Percentiles rank a stretch among this genome's conserved stretches.
Conservation (phyloP, 208 protist species). For the Leptomonas seymouri region DNA sequence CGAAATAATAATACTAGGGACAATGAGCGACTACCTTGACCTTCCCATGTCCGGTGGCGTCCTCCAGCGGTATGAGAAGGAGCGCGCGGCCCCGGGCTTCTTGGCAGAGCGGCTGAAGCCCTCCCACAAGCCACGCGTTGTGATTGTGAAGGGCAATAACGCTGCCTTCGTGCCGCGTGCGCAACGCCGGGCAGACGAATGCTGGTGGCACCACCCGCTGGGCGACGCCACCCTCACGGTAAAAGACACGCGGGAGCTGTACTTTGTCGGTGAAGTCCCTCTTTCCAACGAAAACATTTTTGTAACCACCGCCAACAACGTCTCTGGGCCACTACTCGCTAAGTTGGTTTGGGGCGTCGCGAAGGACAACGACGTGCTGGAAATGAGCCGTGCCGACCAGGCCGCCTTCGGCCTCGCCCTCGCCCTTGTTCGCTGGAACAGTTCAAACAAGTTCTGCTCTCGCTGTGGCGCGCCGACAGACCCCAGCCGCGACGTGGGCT, state of each 20-base stretch:
- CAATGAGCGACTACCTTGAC: slow-evolving; percentile 6
- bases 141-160: slow-evolving; percentile 14
- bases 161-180: slow-evolving; percentile 5
- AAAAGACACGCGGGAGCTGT: slow-evolving; percentile 15
- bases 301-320: slow-evolving; percentile 17
- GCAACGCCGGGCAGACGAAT: slow-evolving; percentile 10
- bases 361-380: slow-evolving; percentile 23
- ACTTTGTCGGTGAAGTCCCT: slow-evolving; percentile 23
- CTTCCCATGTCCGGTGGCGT: slow-evolving; percentile 12
- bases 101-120: slow-evolving; percentile 21
- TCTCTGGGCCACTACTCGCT: slow-evolving; percentile 2
- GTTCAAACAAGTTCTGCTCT: slow-evolving; percentile 32
- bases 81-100: slow-evolving; percentile 23
- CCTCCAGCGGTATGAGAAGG: slow-evolving; percentile 23
- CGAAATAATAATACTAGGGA: neutral
- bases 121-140: slow-evolving; percentile 21
- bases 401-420: slow-evolving; percentile 42
- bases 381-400: slow-evolving; percentile 19
- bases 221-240: slow-evolving; percentile 15
- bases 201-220: slow-evolving; percentile 32
- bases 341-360: slow-evolving; percentile 15
- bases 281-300: slow-evolving; percentile 22
- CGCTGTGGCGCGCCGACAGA: slow-evolving; percentile 36
- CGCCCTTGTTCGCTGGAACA: slow-evolving; percentile 35
- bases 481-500: slow-evolving; percentile 20